A percentile compares a stretch with the other conserved stretches of the same genome.
These are phyloP conservation scores for Beta corolliflora DNA, from an alignment of 179 eudicot genomes.

Conservation along the genomic window DNA sequence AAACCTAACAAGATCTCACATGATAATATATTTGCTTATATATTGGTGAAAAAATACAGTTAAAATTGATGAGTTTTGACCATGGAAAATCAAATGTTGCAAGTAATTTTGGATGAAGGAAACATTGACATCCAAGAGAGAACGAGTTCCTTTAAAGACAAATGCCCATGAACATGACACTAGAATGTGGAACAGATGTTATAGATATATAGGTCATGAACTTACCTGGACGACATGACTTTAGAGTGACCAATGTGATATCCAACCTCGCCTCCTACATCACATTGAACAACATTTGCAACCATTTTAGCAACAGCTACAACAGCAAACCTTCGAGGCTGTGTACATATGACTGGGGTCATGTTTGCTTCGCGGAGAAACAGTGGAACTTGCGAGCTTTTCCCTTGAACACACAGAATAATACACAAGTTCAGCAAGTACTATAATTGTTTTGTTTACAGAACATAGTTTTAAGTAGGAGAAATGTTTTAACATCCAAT, in stretches of 20 bases:
- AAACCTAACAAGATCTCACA: no score
- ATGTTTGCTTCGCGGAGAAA: slow-evolving; percentile 75
- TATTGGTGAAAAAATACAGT: no score
- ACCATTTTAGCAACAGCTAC: slow-evolving; percentile 98
- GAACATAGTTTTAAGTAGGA: not conserved
- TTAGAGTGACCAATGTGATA: slow-evolving; percentile 94
- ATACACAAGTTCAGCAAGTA: not conserved
- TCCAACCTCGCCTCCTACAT: slow-evolving; percentile 89
- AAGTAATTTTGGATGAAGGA: no score
- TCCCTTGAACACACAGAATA: slow-evolving; percentile 53
- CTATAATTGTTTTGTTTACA: no score
- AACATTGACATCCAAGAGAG: not conserved
- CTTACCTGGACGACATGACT: slow-evolving; percentile 70
- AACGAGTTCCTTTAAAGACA: not conserved
- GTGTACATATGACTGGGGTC: slow-evolving; percentile 86
- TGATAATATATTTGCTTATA: no score
- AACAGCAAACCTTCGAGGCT: slow-evolving; percentile 95
- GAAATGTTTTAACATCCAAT: not conserved
- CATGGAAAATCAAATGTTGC: no score
- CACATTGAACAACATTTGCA: slow-evolving; percentile 75
- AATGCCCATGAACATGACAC: not conserved
- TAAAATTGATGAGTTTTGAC: no score
- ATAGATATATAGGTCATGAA: not conserved
- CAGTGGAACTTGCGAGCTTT: slow-evolving; percentile 93
- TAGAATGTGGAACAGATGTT: not conserved